These are phyloP conservation scores for Ophiorrhiza pumila DNA, from an alignment of 257 asterid genomes.

Conservation along the genomic window DNA sequence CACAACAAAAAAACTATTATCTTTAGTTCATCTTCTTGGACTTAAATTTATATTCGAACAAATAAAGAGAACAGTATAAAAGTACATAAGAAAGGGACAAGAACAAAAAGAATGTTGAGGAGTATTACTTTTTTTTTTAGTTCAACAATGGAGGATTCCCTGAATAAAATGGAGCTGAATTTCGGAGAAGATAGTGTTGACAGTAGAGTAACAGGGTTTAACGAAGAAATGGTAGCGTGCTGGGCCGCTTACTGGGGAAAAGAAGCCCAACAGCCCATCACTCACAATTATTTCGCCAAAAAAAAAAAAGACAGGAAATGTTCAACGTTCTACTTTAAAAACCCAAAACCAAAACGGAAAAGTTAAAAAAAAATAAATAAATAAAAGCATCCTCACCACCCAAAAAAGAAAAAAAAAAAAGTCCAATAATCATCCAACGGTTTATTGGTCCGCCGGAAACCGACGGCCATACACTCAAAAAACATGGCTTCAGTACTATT, in stretches of 20 bases:
- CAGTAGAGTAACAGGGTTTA: too few relatives aligned
- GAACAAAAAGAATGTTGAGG: background rate
- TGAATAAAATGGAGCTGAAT: background rate
- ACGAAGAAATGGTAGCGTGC: too few relatives aligned
- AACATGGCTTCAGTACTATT: slow-evolving; percentile 57
- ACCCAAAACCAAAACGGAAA: background rate
- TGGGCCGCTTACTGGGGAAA: too few relatives aligned
- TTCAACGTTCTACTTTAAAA: too few relatives aligned
- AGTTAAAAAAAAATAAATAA: background rate
- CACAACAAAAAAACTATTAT: background rate
- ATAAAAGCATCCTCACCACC: too few relatives aligned
- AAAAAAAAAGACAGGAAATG: too few relatives aligned
- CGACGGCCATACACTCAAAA: background rate
- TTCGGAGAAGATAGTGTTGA: too few relatives aligned
- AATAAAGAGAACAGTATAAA: background rate
- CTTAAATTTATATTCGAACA: background rate
- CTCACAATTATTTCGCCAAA: too few relatives aligned
- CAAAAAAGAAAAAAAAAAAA: too few relatives aligned
- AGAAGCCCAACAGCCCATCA: too few relatives aligned
- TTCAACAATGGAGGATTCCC: background rate
- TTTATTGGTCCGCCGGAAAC: too few relatives aligned
- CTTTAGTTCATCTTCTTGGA: background rate
- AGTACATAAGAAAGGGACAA: background rate
- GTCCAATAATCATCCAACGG: too few relatives aligned
- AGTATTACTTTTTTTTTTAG: background rate